Percentiles rank a stretch among this genome's conserved stretches.
Evolutionary conservation across 164 flowering plant species (phyloP).

Genomic region (Dillenia turbinata): DNA sequence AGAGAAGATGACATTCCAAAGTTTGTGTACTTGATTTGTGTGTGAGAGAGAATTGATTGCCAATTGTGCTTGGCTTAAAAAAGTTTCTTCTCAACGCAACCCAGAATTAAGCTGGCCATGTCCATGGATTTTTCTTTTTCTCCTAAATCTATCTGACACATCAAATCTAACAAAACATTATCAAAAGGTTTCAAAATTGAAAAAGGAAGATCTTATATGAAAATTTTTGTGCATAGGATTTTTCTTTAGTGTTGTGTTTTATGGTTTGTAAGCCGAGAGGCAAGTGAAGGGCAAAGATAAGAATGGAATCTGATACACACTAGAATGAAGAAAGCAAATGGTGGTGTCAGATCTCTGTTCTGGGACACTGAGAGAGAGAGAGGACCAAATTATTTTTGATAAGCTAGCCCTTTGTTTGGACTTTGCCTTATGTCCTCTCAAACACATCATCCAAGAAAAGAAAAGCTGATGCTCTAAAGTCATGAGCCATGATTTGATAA

Average conservation of each 20-base stretch:
- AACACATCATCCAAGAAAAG: conserved; percentile 28
- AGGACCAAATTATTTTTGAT: conserved; percentile 10
- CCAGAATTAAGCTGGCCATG: not conserved
- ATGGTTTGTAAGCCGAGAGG: not conserved
- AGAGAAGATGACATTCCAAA: not conserved
- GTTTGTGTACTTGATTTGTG: conserved; percentile 8
- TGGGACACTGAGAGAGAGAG: conserved; percentile 6
- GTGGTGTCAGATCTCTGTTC: conserved; percentile 23
- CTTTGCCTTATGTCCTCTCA: conserved; percentile 36
- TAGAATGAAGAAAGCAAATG: not conserved
- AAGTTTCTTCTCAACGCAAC: not conserved
- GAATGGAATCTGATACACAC: conserved; percentile 20
- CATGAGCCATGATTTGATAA: conserved; percentile 34
- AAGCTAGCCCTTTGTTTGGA: conserved; percentile 1
- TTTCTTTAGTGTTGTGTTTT: not conserved
- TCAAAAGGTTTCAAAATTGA: not conserved
- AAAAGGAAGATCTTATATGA: not conserved
- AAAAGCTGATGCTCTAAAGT: conserved; percentile 4
- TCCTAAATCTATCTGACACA: not conserved
- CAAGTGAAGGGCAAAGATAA: conserved; percentile 11
- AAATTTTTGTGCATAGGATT: not conserved
- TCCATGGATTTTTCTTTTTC: not conserved
- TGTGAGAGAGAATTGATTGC: not conserved
- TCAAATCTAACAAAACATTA: too few species aligned
- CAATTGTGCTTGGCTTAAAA: not conserved